These are phyloP conservation scores for Pleurotus platypus DNA, from an alignment of 768 basidiomycete species.

Conservation along the genomic window DNA sequence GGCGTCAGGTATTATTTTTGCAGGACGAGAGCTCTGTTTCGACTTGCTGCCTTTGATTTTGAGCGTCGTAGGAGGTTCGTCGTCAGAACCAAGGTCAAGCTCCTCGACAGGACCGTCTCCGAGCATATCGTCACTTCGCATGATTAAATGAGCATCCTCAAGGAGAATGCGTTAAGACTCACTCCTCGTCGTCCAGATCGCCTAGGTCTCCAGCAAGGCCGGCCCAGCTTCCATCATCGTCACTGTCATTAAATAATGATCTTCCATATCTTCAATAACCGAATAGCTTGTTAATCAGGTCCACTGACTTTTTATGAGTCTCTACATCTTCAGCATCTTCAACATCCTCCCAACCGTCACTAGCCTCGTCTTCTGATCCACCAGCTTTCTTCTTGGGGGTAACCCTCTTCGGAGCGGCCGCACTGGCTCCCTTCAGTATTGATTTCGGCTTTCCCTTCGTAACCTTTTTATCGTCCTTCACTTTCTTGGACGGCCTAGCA, in stretches of 20 bases:
- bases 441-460: constrained; percentile 29
- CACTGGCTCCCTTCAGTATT: constrained; percentile 24
- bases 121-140: constrained; percentile 45
- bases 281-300: neutral
- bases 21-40: constrained; percentile 45
- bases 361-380: constrained; percentile 26
- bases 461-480: constrained; percentile 34
- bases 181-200: constrained; percentile 47
- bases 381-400: constrained; percentile 16
- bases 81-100: constrained; percentile 63
- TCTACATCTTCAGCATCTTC: constrained; percentile 45
- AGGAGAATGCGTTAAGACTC: constrained; percentile 13
- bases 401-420: constrained; percentile 17
- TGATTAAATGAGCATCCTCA: constrained; percentile 9
- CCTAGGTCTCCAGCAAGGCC: constrained; percentile 43
- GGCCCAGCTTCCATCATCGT: constrained; percentile 34
- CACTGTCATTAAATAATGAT: constrained; percentile 39
- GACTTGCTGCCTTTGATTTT: constrained; percentile 45
- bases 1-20: constrained; percentile 46
- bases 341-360: constrained; percentile 63
- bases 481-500: constrained; percentile 41
- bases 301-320: constrained; percentile 34
- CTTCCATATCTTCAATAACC: constrained; percentile 22
- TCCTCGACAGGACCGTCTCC: constrained; percentile 46
- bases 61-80: constrained; percentile 28